Base-by-base conservation (phyloP, 1,284 basidiomycete species). In the Paramarasmius palmivorus region DNA sequence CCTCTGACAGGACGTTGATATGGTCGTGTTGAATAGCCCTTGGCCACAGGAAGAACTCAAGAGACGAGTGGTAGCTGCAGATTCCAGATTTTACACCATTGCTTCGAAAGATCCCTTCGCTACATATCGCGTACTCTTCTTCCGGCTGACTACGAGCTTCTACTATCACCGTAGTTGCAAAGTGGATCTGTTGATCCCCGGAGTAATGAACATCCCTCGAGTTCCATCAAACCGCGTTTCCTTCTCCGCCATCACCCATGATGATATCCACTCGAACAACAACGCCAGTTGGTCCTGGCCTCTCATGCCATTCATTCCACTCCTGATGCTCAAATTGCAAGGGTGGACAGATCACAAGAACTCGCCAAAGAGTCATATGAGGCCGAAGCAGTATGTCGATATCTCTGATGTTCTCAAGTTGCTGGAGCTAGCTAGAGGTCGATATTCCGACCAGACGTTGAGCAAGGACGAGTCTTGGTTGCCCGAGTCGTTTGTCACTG, bases 121-220 rank as follows among this genome's bases (percentile, higher is more conserved):
- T 10, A 72, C 74, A 0, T 78, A 79, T 63, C 65, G 67, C 25
- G 74, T 81, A 0, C 67, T 82, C 0, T 80, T 15, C 15, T 49
- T 19, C 23, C 47, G n/a, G n/a, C n/a, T 22, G 32, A 37, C 15
- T 37, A 15, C 47, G 14, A 15, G 26, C 19, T 12, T 9, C 42
- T 7, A 54, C 53, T 14, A 52, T 12, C 57, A 46, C 26, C 57
- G 63, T 22, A 57, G 61, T 25, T 78, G 79, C 63, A 83, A 83
- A 63, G 76, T 83, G 44, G 80, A 83, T 60, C 68, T 84, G 50
- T 73, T 82, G 37, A 50, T 72, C 22, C 78, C 80, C 0, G 76
- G 77, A 0, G 61, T 68, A 8, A 64, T 82, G 53, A 70, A 73
- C 59, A 74, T 81, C 50, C 77, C 77, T 4, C 25, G 57, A 8